These are phyloP conservation scores for Mycena filopes DNA, from an alignment of 768 basidiomycete genomes.

Conservation along the genomic window DNA sequence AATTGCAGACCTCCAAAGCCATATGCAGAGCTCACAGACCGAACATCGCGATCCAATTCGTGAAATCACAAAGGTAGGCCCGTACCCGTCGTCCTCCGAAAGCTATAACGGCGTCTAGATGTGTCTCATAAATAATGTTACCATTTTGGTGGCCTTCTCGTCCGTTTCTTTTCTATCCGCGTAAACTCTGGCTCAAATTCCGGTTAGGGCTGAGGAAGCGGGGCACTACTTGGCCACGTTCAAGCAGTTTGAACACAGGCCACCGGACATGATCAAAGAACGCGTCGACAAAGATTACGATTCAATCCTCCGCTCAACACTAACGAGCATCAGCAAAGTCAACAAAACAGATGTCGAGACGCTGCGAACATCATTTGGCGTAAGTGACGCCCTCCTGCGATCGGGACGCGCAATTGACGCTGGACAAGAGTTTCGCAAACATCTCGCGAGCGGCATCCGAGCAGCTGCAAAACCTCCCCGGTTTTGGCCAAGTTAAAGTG, in stretches of 20 bases:
- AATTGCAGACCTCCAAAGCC: conserved; percentile 1
- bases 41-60: conserved; percentile 93
- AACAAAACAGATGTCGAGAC: conserved; percentile 99
- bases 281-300: conserved; percentile 90
- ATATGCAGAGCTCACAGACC: conserved; percentile 56
- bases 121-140: conserved; percentile 93
- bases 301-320: conserved; percentile 80
- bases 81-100: conserved; percentile 5
- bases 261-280: conserved; percentile 95
- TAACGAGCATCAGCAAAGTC: conserved; percentile 92
- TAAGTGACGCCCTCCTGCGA: conserved; percentile 51
- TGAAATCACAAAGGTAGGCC: conserved; percentile 85
- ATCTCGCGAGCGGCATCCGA: conserved; percentile 80
- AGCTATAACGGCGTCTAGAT: conserved; percentile 51
- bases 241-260: conserved; percentile 94
- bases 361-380: conserved; percentile 89
- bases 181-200: conserved; percentile 15
- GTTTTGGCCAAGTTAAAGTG: conserved; percentile 94
- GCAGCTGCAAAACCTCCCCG: conserved; percentile 85
- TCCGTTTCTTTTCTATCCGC: conserved; percentile 47
- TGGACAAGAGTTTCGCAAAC: conserved; percentile 81
- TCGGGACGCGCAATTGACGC: conserved; percentile 1
- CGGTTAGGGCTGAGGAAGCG: conserved; percentile 83
- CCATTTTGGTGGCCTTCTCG: conserved; percentile 94
- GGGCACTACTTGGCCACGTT: conserved; percentile 91